phyloP scores from a whole-genome alignment of 345 rosid genomes.

The Aethionema arabicum region DNA sequence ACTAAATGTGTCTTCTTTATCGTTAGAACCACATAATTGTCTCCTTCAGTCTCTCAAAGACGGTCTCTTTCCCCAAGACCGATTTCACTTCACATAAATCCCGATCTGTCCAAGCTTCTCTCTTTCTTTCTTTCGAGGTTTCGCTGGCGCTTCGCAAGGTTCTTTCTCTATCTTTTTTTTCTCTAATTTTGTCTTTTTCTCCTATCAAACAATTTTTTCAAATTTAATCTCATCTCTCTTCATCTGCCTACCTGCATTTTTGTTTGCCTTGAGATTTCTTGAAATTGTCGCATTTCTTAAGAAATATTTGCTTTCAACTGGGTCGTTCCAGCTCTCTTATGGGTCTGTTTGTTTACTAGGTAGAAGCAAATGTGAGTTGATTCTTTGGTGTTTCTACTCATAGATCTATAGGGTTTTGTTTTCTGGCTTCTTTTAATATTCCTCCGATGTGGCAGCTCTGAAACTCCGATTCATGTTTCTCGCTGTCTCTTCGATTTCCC shows the following conservation, averaged over 20 bases:
- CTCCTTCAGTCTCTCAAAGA: constrained; percentile 29
- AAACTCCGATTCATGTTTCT: constrained; percentile 26
- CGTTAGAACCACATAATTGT: constrained; percentile 21
- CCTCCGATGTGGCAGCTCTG: constrained; percentile 16
- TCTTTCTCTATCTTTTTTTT: constrained; percentile 4
- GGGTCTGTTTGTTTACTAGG: not conserved
- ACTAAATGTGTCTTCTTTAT: constrained; percentile 23
- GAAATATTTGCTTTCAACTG: not conserved
- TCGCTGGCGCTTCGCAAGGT: constrained; percentile 10
- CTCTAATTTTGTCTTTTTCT: not conserved
- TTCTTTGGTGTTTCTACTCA: not conserved
- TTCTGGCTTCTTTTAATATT: constrained; percentile 22
- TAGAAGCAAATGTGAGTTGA: constrained; percentile 11
- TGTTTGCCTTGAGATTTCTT: not conserved
- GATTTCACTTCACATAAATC: constrained; percentile 27
- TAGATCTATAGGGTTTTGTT: constrained; percentile 18
- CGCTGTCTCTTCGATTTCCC: constrained; percentile 29
- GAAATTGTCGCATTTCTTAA: not conserved
- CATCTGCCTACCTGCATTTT: constrained; percentile 10
- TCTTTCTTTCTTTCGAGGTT: constrained; percentile 27
- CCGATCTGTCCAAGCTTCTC: constrained; percentile 36
- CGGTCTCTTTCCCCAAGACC: constrained; percentile 36
- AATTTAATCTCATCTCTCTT: constrained; percentile 12
- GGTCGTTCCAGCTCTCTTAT: not conserved
- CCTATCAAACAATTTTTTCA: not conserved